Base-by-base conservation (phyloP, 805 yeast genomes). In the Suhomyces sp. region DNA sequence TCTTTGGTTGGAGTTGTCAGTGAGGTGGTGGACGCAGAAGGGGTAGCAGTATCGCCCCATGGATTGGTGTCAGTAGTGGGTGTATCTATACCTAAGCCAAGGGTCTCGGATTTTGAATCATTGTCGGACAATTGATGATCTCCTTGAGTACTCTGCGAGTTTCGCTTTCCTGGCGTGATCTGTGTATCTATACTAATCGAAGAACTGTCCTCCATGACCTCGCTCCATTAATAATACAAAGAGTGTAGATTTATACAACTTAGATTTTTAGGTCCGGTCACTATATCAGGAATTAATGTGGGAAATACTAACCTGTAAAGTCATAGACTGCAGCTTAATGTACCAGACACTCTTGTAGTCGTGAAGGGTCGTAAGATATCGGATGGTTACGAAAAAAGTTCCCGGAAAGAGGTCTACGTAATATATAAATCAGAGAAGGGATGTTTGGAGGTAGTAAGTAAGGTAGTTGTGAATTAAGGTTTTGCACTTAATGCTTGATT, bases 61-160 rank as follows among this genome's bases (percentile, higher is more conserved):
- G 50, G 50, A 41, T 31, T 46, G 19, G 35, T 23, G 31, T 49
- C 55, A 4, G 19, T n/a, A 6, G 51, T 48, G n/a, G 51, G 51
- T 5, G 53, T 49, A 5, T 42, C 47, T 19, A 47, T 51, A n/a
- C 51, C 54, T 24, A 47, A 31, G 27, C 54, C 53, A 27, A 49
- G 29, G 27, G 53, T 23, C 7, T 47, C 50, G 15, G 13, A 10
- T 27, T 44, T 44, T 10, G 42, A 38, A 17, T 38, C 42, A 38
- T 38, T 17, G 42, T 38, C 42, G 23, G 24, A 17, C 22, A 17
- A 36, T 38, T 8, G 42, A n/a, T 38, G 42, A 38, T 38, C 42
- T 38, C 42, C 42, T 38, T 38, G 42, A 17, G 42, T 38, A 5
- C 42, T 38, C 17, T 1, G 42, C 22, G 42, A 38, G 24, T 38